phyloP scores from a whole-genome alignment of 495 filamentous ascomycete species.

The Bombardia bombarda region DNA sequence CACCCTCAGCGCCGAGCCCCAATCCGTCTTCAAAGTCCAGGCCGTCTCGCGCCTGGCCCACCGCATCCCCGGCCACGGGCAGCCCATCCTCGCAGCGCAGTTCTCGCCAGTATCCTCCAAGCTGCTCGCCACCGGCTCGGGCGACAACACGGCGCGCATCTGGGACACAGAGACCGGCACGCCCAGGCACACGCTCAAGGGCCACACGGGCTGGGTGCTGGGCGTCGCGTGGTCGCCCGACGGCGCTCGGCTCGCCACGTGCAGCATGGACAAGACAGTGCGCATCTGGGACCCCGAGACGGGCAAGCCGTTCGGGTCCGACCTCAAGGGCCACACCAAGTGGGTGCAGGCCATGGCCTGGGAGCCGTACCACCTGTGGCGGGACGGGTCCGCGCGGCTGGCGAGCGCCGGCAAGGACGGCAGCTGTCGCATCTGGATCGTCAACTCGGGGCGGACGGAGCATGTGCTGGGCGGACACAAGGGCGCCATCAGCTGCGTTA shows the following conservation, averaged over 20 bases:
- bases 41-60: slow-evolving; percentile 85
- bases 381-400: slow-evolving; percentile 64
- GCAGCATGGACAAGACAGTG: slow-evolving; percentile 88
- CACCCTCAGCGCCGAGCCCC: slow-evolving; percentile 74
- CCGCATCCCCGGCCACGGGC: slow-evolving; percentile 82
- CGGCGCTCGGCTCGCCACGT: slow-evolving; percentile 74
- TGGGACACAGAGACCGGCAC: slow-evolving; percentile 97
- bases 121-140: slow-evolving; percentile 79
- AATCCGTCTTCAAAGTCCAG: slow-evolving; percentile 90
- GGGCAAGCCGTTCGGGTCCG: slow-evolving; percentile 64
- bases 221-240: slow-evolving; percentile 82
- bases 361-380: slow-evolving; percentile 44
- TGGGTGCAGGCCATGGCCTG: slow-evolving; percentile 85
- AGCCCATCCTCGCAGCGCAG: slow-evolving; percentile 79
- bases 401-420: slow-evolving; percentile 87
- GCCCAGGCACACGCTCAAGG: slow-evolving; percentile 79
- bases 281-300: slow-evolving; percentile 84
- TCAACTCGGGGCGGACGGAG: slow-evolving; percentile 67
- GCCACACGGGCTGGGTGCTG: slow-evolving; percentile 90
- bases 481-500: slow-evolving; percentile 77
- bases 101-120: slow-evolving; percentile 81
- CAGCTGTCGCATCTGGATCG: slow-evolving; percentile 85
- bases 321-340: slow-evolving; percentile 84
- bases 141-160: slow-evolving; percentile 85
- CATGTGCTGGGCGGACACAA: slow-evolving; percentile 82